Evolutionary conservation across 2,329 filamentous ascomycete genomes (phyloP).

Genomic region (Alternaria atra): DNA sequence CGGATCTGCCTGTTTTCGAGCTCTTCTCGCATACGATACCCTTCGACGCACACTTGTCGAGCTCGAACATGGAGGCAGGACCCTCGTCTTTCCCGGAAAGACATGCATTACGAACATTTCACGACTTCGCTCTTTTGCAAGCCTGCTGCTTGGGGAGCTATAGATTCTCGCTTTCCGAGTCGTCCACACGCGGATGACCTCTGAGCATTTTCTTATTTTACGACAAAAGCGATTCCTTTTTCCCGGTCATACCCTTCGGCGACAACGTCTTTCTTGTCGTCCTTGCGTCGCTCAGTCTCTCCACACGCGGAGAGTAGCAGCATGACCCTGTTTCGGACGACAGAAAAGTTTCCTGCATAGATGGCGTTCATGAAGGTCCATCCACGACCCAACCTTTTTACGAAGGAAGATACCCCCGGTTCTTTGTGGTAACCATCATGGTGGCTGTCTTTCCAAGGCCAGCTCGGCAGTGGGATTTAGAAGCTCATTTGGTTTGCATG

Average conservation of each 20-base stretch:
- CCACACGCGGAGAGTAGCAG: conserved; percentile 34
- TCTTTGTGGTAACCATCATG: conserved; percentile 40
- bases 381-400: conserved; percentile 35
- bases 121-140: conserved; percentile 49
- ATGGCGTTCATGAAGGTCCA: conserved; percentile 50
- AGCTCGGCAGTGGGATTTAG: conserved; percentile 38
- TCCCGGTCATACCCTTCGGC: conserved; percentile 44
- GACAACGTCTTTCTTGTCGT: conserved; percentile 42
- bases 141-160: conserved; percentile 53
- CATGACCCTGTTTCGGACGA: conserved; percentile 41
- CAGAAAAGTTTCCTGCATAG: conserved; percentile 50
- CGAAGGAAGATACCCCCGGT: conserved; percentile 48
- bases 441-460: conserved; percentile 29
- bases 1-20: conserved; percentile 53
- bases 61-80: conserved; percentile 51
- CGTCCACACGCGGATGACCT: conserved; percentile 48
- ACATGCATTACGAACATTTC: conserved; percentile 53
- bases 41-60: conserved; percentile 47
- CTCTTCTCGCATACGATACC: conserved; percentile 51
- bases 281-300: conserved; percentile 40
- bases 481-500: conserved; percentile 37
- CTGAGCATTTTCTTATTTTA: conserved; percentile 39
- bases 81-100: conserved; percentile 42
- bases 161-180: conserved; percentile 54
- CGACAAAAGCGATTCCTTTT: conserved; percentile 53